Conservation (phyloP, 2,329 filamentous ascomycete species). For the Sordariomycetes sp. region DNA sequence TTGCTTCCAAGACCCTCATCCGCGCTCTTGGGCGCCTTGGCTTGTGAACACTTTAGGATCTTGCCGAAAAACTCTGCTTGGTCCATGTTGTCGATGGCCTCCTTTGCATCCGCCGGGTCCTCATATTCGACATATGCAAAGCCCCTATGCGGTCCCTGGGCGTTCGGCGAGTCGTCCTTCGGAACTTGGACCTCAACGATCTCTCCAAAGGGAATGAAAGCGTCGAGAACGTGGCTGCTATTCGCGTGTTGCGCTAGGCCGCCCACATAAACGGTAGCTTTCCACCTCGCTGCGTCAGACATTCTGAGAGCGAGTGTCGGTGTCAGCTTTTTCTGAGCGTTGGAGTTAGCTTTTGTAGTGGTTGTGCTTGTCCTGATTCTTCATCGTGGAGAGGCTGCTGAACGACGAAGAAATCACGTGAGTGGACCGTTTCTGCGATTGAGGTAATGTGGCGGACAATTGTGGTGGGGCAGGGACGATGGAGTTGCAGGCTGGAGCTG, state of each 20-base stretch:
- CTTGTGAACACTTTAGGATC: slow-evolving; percentile 83
- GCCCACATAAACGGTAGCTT: slow-evolving; percentile 87
- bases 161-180: slow-evolving; percentile 74
- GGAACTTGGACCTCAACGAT: slow-evolving; percentile 86
- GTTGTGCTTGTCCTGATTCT: neutral
- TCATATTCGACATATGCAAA: slow-evolving; percentile 98
- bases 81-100: slow-evolving; percentile 99
- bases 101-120: slow-evolving; percentile 72
- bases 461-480: too few relatives aligned
- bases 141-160: slow-evolving; percentile 72
- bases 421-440: neutral
- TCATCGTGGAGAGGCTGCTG: too few relatives aligned
- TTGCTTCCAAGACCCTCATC: slow-evolving; percentile 86
- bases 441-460: neutral
- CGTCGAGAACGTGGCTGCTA: slow-evolving; percentile 67
- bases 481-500: slow-evolving; percentile 1
- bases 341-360: too few relatives aligned
- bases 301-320: slow-evolving; percentile 32
- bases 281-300: slow-evolving; percentile 76
- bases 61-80: slow-evolving; percentile 90
- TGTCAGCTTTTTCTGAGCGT: neutral
- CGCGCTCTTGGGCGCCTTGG: slow-evolving; percentile 83
- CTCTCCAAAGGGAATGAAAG: slow-evolving; percentile 95
- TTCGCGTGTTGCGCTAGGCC: slow-evolving; percentile 77
- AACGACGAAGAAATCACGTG: neutral